Base-by-base conservation (phyloP, 2,329 filamentous ascomycete genomes). In the Penicillium sumatraense region DNA sequence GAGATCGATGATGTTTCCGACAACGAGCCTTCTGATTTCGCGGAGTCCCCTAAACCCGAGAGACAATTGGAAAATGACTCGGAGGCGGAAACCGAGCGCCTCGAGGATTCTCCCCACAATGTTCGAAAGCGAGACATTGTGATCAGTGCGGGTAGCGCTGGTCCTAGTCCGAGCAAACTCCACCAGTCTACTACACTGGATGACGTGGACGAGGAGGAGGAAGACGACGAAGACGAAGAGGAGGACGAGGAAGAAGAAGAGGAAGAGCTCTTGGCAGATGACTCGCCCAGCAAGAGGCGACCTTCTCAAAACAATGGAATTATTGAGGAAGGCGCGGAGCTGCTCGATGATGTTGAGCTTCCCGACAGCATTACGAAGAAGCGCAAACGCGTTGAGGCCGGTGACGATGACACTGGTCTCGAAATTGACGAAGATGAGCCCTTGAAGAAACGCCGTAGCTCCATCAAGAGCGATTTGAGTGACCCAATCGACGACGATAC, bases 71-170 rank as follows among this genome's bases (percentile, higher is more conserved):
- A 87, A 49, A 82, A 83, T 52, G 87, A 89, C 65, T 89, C 93
- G 3, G 93, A 98, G 75, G 93, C 93, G 29, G 93, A 97, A 76
- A 98, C 93, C 1, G 93, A 97, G 76, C 88, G 95, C 56, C 83
- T 99, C 57, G 95, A 95, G 69, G 87, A 90, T 68, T 96, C 91
- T n/a, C 92, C 93, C 16, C 85, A 86, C 59, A 89, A 81, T 67
- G 76, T 82, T 68, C 81, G 86, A 44, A 82, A 85, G 65, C 81
- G 83, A 65, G 83, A 88, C 65, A 83, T 89, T 9, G 80, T 87
- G 40, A 73, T 88, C 60, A 84, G 81, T 68, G 80, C 81, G 52
- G 80, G 81, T 56, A 82, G 77, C 52, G 67, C 85, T 60, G 86
- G 89, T 65, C 84, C 83, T 62, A 91, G 87, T 51, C 89, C 90